phyloP scores from a whole-genome alignment of 371 early-diverging fungal genomes.

The Sporodiniella umbellata region DNA sequence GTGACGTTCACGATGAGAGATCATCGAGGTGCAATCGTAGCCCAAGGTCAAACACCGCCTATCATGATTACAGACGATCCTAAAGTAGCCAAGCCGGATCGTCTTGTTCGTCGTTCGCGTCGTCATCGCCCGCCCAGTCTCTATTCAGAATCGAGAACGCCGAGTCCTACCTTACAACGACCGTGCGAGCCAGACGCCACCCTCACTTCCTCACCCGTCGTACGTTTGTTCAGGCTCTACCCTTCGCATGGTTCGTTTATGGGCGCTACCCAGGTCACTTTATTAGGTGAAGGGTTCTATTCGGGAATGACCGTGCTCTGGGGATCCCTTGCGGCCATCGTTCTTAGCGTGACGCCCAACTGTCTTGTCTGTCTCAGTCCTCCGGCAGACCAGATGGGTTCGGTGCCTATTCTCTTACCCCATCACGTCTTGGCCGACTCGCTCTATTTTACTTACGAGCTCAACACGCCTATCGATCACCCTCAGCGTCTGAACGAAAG shows the following conservation, averaged over 20 bases:
- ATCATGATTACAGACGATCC: constrained; percentile 96
- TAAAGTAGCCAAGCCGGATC: constrained; percentile 61
- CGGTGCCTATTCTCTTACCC: too few relatives aligned
- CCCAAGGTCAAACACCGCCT: constrained; percentile 80
- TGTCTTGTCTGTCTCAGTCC: constrained; percentile 75
- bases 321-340: constrained; percentile 14
- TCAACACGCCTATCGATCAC: too few relatives aligned
- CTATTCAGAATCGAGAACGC: too few relatives aligned
- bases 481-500: too few relatives aligned
- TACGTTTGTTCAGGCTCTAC: too few relatives aligned
- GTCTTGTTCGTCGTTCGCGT: not conserved
- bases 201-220: too few relatives aligned
- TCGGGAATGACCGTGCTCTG: constrained; percentile 43
- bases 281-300: constrained; percentile 70
- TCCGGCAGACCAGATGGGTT: constrained; percentile 62
- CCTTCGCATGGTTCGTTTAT: constrained; percentile 66
- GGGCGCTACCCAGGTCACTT: constrained; percentile 72
- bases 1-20: constrained; percentile 72
- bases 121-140: not conserved
- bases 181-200: too few relatives aligned
- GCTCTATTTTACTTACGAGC: too few relatives aligned
- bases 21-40: constrained; percentile 56
- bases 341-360: not conserved
- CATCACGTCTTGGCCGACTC: too few relatives aligned
- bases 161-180: too few relatives aligned